Conservation (phyloP, 2,329 filamentous ascomycete species). For the Myriangium duriaei region DNA sequence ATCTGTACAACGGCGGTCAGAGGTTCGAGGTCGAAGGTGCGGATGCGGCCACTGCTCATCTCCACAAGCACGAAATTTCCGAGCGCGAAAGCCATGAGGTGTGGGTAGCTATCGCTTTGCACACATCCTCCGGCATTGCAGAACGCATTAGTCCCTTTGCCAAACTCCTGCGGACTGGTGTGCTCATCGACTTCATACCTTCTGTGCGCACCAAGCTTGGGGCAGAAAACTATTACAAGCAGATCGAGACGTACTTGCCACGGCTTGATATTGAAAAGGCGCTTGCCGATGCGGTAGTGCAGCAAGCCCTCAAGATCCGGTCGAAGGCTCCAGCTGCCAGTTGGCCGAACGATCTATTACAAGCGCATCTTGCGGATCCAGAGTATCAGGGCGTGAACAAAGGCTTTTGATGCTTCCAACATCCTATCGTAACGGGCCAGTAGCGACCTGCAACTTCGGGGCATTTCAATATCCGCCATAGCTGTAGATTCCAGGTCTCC, state of each 20-base stretch:
- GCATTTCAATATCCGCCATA: too few relatives aligned
- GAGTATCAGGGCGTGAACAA: too few relatives aligned
- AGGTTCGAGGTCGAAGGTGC: conserved; percentile 36
- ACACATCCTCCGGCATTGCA: conserved; percentile 33
- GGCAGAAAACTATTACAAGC: conserved; percentile 11
- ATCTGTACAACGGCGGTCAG: conserved; percentile 21
- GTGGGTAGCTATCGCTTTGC: conserved; percentile 35
- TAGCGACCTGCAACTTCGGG: too few relatives aligned
- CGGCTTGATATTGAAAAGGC: conserved; percentile 32
- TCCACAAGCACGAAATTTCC: conserved; percentile 17
- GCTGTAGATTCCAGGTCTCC: too few relatives aligned
- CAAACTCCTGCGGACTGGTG: conserved; percentile 25
- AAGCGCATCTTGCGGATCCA: too few relatives aligned
- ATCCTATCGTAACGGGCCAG: too few relatives aligned
- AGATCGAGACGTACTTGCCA: conserved; percentile 21
- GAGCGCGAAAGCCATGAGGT: conserved; percentile 19
- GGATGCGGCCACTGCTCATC: conserved; percentile 27
- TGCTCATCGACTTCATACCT: conserved; percentile 28
- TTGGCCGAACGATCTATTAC: too few relatives aligned
- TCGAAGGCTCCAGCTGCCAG: too few relatives aligned
- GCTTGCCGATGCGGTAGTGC: conserved; percentile 31
- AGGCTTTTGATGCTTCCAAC: too few relatives aligned
- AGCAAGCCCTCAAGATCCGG: too few relatives aligned
- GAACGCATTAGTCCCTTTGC: conserved; percentile 30
- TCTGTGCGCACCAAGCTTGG: conserved; percentile 12